A percentile compares a stretch with the other conserved stretches of the same genome.
Evolutionary conservation across 169 alveolate genomes (phyloP).

Genomic region (Plasmodium gallinaceum): DNA sequence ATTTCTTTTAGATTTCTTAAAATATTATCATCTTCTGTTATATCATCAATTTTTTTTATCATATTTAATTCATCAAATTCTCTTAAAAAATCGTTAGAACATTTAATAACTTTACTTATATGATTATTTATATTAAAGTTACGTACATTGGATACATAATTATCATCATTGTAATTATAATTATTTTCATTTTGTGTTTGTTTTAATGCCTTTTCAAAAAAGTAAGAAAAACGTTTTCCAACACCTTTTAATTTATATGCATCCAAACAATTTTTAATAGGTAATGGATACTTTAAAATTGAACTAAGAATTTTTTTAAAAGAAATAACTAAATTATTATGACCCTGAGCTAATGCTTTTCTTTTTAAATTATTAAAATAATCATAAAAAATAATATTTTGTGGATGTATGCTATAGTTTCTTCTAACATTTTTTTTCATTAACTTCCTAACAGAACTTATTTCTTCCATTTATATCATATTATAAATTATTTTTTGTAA

Average conservation of each 20-base stretch:
- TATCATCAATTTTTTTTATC: slow-evolving; percentile 19
- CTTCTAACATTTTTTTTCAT: slow-evolving; percentile 22
- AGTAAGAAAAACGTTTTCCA: slow-evolving; percentile 75
- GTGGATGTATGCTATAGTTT: slow-evolving; percentile 64
- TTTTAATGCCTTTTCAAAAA: slow-evolving; percentile 61
- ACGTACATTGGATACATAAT: slow-evolving; percentile 2
- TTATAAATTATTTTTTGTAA: not conserved
- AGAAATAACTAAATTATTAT: slow-evolving; percentile 63
- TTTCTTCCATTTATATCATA: slow-evolving; percentile 36
- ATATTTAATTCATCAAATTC: slow-evolving; percentile 39
- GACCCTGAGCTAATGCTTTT: slow-evolving; percentile 61
- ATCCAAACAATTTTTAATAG: slow-evolving; percentile 77
- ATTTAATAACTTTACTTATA: slow-evolving; percentile 57
- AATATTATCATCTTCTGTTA: slow-evolving; percentile 38
- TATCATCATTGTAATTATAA: not conserved
- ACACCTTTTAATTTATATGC: slow-evolving; percentile 81
- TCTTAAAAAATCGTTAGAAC: slow-evolving; percentile 46
- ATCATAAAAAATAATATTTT: slow-evolving; percentile 54
- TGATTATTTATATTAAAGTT: slow-evolving; percentile 25
- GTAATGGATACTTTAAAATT: slow-evolving; percentile 81
- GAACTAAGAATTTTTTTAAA: slow-evolving; percentile 77
- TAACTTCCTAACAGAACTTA: not conserved
- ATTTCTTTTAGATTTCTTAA: slow-evolving; percentile 53
- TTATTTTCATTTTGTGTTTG: slow-evolving; percentile 14
- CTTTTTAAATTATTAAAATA: slow-evolving; percentile 64